Conservation (phyloP, 495 filamentous ascomycete genomes). For the Eremomyces bilateralis region DNA sequence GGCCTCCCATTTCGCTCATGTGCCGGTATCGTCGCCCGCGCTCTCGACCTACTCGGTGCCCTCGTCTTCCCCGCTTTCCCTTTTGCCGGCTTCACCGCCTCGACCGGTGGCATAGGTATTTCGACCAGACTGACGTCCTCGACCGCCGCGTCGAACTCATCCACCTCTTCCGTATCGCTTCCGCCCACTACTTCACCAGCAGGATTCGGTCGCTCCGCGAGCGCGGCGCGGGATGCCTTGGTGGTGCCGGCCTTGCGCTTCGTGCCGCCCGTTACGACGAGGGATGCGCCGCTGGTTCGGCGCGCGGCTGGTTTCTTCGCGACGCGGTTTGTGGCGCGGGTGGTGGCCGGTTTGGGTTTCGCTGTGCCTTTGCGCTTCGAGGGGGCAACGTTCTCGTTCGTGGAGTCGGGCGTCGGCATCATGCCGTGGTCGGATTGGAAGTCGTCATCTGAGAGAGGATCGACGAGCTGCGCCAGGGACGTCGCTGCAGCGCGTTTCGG, state of each 20-base stretch:
- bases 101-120: conserved; percentile 4
- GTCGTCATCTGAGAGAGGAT: conserved; percentile 1
- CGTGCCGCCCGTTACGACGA: conserved; percentile 11
- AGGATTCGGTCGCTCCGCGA: conserved; percentile 30
- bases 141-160: conserved; percentile 22
- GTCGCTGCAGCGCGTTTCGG: too few relatives aligned
- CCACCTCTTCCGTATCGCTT: conserved; percentile 32
- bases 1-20: background rate
- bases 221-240: conserved; percentile 20
- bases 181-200: too few relatives aligned
- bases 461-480: conserved; percentile 1
- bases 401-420: background rate
- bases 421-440: background rate
- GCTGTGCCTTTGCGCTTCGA: background rate
- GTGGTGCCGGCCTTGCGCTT: conserved; percentile 12
- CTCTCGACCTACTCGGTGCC: background rate
- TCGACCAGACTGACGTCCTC: conserved; percentile 7
- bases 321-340: background rate
- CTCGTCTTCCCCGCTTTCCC: conserved; percentile 2
- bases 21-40: background rate
- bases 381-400: background rate
- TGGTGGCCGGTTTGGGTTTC: background rate
- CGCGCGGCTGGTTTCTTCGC: conserved; percentile 2
- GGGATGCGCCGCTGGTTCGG: conserved; percentile 8
- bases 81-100: conserved; percentile 17